Percentiles rank a stretch among this genome's conserved stretches.
Conservation (phyloP, 805 yeast genomes). For the Tanozyma kutaoensis region DNA sequence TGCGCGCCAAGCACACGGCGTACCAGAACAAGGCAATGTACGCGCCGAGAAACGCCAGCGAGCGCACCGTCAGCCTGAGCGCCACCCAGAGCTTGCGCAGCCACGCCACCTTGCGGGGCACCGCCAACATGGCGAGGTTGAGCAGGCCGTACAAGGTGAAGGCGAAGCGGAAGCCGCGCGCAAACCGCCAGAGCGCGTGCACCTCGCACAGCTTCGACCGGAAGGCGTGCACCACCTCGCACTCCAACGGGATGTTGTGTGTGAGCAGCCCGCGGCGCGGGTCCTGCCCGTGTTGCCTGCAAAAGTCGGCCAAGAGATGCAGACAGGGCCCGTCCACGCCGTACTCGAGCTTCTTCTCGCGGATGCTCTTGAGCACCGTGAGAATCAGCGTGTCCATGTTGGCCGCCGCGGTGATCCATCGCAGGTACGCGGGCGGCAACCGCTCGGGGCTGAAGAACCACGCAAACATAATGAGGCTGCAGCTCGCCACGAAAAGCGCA, state of each 20-base stretch:
- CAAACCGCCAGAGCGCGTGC: constrained; percentile 32
- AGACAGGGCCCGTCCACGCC: constrained; percentile 17
- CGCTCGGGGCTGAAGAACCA: constrained; percentile 26
- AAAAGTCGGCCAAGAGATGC: constrained; percentile 16
- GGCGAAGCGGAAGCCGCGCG: constrained; percentile 27
- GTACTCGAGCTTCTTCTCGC: constrained; percentile 16
- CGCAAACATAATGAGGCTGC: constrained; percentile 20
- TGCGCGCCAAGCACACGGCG: constrained; percentile 30
- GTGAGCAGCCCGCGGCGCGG: constrained; percentile 15
- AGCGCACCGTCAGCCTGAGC: constrained; percentile 15
- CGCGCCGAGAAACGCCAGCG: constrained; percentile 29
- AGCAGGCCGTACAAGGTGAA: constrained; percentile 27
- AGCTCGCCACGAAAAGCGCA: constrained; percentile 13
- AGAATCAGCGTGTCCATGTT: constrained; percentile 29
- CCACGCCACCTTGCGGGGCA: constrained; percentile 3
- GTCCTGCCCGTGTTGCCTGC: constrained; percentile 19
- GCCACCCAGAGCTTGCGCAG: constrained; percentile 6
- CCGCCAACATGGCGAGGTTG: constrained; percentile 15
- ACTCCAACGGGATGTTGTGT: constrained; percentile 19
- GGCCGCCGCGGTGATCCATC: constrained; percentile 38
- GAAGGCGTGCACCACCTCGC: constrained; percentile 28
- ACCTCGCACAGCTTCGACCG: constrained; percentile 25
- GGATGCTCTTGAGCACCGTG: constrained; percentile 16
- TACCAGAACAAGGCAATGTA: constrained; percentile 33
- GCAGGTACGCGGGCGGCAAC: constrained; percentile 29